phyloP scores from a whole-genome alignment of 306 rosid species.

The Prunus mume region DNA sequence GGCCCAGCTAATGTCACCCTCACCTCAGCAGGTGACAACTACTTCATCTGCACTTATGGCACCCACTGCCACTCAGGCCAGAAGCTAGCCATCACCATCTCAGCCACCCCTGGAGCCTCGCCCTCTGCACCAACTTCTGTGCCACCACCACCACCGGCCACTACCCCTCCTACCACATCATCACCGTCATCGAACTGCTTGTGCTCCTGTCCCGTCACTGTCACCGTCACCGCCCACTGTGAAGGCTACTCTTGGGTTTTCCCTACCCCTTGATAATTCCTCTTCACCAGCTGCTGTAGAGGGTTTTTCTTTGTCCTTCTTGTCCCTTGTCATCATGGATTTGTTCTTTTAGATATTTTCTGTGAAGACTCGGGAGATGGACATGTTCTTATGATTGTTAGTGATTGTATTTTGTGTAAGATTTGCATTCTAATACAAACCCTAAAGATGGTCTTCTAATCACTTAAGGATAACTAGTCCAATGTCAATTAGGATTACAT shows the following conservation, averaged over 20 bases:
- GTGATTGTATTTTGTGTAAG: too few relatives aligned
- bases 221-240: not conserved
- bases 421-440: too few relatives aligned
- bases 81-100: not conserved
- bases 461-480: too few relatives aligned
- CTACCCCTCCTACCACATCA: too few relatives aligned
- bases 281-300: not conserved
- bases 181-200: not conserved
- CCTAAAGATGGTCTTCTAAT: too few relatives aligned
- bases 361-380: not conserved
- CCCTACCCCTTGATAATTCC: not conserved
- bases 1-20: slow-evolving; percentile 15
- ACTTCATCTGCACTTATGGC: slow-evolving; percentile 30
- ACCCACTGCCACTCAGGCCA: slow-evolving; percentile 32
- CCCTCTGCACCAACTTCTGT: too few relatives aligned
- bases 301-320: slow-evolving; percentile 3
- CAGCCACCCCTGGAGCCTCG: too few relatives aligned
- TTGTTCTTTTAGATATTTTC: slow-evolving; percentile 2
- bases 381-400: too few relatives aligned
- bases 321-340: not conserved
- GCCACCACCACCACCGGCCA: too few relatives aligned
- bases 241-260: not conserved
- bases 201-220: not conserved
- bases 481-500: too few relatives aligned
- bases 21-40: slow-evolving; percentile 16